A percentile compares a stretch with the other conserved stretches of the same genome.
Evolutionary conservation across 345 rosid species (phyloP).

Genomic region (Aegle marmelos): DNA sequence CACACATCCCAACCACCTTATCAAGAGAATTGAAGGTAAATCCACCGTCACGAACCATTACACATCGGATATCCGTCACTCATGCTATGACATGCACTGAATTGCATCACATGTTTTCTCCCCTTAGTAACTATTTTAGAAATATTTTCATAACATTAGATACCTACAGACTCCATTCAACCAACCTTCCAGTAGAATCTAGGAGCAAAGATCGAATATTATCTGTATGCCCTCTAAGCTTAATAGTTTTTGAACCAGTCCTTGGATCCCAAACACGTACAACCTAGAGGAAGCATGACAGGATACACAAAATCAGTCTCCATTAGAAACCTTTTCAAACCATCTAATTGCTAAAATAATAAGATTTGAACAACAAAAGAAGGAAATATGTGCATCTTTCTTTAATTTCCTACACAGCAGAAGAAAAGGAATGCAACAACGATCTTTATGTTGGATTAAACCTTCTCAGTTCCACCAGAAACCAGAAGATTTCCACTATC

Average conservation of each 20-base stretch:
- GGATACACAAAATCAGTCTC: background rate
- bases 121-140: background rate
- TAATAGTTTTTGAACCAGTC: conserved; percentile 93
- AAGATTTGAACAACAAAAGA: background rate
- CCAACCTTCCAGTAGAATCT: conserved; percentile 92
- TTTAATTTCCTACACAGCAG: background rate
- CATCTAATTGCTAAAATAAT: conserved; percentile 3
- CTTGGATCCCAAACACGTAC: conserved; percentile 99
- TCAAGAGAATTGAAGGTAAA: background rate
- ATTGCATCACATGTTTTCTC: background rate
- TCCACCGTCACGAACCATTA: background rate
- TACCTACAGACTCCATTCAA: conserved; percentile 13
- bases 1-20: background rate
- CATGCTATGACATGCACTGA: background rate
- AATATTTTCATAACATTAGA: background rate
- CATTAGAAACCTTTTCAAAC: background rate
- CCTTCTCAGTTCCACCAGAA: conserved; percentile 99
- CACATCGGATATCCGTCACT: background rate
- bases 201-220: conserved; percentile 88
- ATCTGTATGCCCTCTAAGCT: conserved; percentile 95
- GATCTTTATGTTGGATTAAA: conserved; percentile 21
- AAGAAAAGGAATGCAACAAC: background rate
- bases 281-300: conserved; percentile 49
- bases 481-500: conserved; percentile 85
- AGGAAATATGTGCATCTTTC: background rate